Conservation (phyloP, 345 rosid species). For the Excoecaria cochinchinensis region DNA sequence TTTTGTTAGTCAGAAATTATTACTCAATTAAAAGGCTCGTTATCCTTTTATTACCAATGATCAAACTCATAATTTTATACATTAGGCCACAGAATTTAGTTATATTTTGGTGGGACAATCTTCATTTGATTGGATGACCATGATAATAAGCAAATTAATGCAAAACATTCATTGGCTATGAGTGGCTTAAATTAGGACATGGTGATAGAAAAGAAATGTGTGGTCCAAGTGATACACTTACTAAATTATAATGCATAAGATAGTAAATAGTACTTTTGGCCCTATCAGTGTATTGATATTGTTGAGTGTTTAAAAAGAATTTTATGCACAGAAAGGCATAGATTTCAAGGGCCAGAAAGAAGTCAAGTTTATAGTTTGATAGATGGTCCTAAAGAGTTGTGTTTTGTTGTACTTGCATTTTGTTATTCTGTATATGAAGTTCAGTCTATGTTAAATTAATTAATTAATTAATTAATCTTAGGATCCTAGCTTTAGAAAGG, state of each 20-base stretch:
- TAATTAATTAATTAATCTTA: too few species aligned
- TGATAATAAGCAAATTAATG: too few species aligned
- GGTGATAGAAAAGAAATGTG: background rate
- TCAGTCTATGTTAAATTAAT: too few species aligned
- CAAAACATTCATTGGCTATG: too few species aligned
- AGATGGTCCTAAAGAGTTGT: background rate
- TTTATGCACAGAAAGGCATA: background rate
- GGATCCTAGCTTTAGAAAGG: too few species aligned
- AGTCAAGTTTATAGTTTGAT: too few species aligned
- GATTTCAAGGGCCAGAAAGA: background rate
- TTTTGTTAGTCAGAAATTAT: too few species aligned
- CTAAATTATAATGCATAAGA: background rate
- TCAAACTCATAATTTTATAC: too few species aligned
- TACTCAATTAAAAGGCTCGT: too few species aligned
- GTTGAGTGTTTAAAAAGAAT: background rate
- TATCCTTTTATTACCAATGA: too few species aligned
- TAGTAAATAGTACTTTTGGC: background rate
- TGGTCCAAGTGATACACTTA: slow-evolving; percentile 4
- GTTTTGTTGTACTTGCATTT: background rate
- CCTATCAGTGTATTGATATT: too few species aligned
- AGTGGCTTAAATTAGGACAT: background rate
- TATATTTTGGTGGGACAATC: background rate
- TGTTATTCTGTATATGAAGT: background rate
- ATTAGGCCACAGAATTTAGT: background rate
- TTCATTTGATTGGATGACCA: background rate